A percentile compares a stretch with the other conserved stretches of the same genome.
Evolutionary conservation across 2,329 filamentous ascomycete genomes (phyloP).

Genomic region (Colletotrichum viniferum): DNA sequence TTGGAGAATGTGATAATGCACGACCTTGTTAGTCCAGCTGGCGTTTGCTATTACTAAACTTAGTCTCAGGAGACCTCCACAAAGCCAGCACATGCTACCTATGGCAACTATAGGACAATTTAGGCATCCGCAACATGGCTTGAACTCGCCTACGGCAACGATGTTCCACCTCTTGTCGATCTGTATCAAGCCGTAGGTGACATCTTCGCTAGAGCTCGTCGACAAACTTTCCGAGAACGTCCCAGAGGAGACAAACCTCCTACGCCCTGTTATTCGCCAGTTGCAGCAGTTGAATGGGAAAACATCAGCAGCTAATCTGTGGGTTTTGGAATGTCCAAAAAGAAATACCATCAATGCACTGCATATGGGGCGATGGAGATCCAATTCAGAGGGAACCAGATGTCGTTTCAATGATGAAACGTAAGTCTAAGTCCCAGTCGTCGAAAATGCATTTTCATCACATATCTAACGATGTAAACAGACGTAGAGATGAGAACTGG

Average conservation of each 20-base stretch:
- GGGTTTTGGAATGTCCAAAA: rapidly evolving
- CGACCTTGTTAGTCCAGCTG: background rate
- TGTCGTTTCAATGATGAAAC: too few species aligned
- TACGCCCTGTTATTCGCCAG: background rate
- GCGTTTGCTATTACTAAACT: background rate
- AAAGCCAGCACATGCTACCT: background rate
- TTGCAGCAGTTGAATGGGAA: background rate
- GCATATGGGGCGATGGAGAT: too few species aligned
- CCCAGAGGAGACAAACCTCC: rapidly evolving
- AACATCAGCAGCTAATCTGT: rapidly evolving
- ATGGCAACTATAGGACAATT: rapidly evolving
- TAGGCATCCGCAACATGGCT: background rate
- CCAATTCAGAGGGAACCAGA: too few species aligned
- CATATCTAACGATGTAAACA: too few species aligned
- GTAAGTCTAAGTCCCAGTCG: too few species aligned
- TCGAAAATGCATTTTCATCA: too few species aligned
- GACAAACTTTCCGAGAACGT: rapidly evolving
- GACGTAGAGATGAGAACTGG: too few species aligned
- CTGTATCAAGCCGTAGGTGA: background rate
- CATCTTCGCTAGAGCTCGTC: rapidly evolving
- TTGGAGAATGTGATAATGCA: background rate
- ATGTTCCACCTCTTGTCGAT: rapidly evolving
- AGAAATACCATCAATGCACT: too few species aligned
- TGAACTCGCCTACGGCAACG: background rate
- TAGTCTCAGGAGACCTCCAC: background rate